phyloP scores from a whole-genome alignment of 768 basidiomycete species.

The Porphyrellus cyaneotinctus region DNA sequence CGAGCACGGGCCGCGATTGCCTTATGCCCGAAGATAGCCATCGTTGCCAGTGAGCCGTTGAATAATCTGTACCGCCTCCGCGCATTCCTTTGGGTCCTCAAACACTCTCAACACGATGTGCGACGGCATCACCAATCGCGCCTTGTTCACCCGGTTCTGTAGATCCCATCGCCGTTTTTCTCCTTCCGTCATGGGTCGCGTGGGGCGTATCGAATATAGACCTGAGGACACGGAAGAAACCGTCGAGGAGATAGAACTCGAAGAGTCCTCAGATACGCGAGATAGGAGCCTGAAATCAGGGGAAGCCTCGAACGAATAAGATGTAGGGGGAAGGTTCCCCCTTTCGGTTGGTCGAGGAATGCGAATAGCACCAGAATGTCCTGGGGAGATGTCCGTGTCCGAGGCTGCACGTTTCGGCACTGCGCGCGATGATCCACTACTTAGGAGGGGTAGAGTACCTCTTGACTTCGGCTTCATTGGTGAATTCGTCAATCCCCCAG shows the following conservation, averaged over 20 bases:
- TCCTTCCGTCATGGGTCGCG: slow-evolving; percentile 39
- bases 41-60: slow-evolving; percentile 3
- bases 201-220: slow-evolving; percentile 4
- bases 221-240: slow-evolving; percentile 22
- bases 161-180: slow-evolving; percentile 56
- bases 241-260: slow-evolving; percentile 18
- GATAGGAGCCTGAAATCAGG: slow-evolving; percentile 9
- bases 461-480: slow-evolving; percentile 7
- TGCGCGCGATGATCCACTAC: background rate
- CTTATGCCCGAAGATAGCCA: too few species aligned
- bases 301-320: slow-evolving; percentile 9
- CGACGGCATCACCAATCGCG: slow-evolving; percentile 54
- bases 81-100: slow-evolving; percentile 63
- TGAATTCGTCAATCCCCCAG: background rate
- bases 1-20: background rate
- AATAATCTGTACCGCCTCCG: slow-evolving; percentile 51
- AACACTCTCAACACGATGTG: slow-evolving; percentile 63
- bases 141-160: slow-evolving; percentile 61
- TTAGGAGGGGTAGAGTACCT: slow-evolving; percentile 5
- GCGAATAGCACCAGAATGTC: slow-evolving; percentile 5
- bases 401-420: slow-evolving; percentile 19
- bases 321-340: slow-evolving; percentile 11
- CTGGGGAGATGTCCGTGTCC: slow-evolving; percentile 15
- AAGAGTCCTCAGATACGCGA: slow-evolving; percentile 26
- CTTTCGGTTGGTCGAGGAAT: slow-evolving; percentile 14